A percentile compares a stretch with the other conserved stretches of the same genome.
Evolutionary conservation across 306 rosid genomes (phyloP).

Genomic region (Sophora flavescens): DNA sequence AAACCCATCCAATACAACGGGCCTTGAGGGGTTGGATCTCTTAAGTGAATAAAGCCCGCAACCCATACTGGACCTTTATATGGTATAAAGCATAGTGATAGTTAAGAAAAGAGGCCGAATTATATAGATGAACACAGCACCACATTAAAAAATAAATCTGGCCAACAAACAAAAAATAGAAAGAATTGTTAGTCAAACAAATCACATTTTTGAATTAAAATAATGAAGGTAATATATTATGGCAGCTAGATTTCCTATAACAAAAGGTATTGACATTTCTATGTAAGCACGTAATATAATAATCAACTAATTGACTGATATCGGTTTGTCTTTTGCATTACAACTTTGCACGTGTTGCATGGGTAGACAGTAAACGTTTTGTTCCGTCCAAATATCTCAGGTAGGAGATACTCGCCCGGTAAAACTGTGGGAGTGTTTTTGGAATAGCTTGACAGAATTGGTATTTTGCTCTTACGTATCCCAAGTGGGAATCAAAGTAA

Average conservation of each 20-base stretch:
- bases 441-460: too few species aligned
- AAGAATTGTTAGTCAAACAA: not conserved
- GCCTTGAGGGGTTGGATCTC: not conserved
- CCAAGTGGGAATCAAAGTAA: too few species aligned
- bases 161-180: not conserved
- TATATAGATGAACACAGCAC: not conserved
- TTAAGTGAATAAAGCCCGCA: not conserved
- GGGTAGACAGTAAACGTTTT: too few species aligned
- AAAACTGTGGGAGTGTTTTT: too few species aligned
- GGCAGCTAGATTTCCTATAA: not conserved
- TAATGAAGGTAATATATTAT: not conserved
- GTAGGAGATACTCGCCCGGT: too few species aligned
- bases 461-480: too few species aligned
- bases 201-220: too few species aligned
- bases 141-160: not conserved
- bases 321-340: not conserved
- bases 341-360: not conserved
- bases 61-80: not conserved
- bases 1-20: not conserved
- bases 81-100: not conserved
- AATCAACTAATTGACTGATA: not conserved
- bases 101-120: not conserved
- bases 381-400: too few species aligned
- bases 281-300: not conserved
- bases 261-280: not conserved